Percentiles rank a stretch among this genome's conserved stretches.
Evolutionary conservation across 257 asterid species (phyloP).

Genomic region (Fraxinus americana): DNA sequence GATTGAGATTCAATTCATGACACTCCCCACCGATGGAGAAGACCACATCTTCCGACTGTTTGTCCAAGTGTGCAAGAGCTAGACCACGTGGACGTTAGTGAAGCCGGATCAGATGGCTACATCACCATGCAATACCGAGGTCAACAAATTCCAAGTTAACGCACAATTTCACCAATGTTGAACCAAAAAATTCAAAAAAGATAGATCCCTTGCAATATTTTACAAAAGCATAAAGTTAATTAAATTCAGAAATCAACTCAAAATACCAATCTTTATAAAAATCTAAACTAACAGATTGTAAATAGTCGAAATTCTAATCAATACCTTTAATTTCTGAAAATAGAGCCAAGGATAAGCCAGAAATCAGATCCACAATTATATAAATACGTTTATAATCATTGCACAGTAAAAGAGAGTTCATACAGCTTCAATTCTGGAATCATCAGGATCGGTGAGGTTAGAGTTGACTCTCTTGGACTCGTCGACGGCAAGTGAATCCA

Average conservation of each 20-base stretch:
- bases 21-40: too few relatives aligned
- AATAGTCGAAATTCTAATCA: not conserved
- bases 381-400: not conserved
- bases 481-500: constrained; percentile 35
- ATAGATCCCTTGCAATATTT: not conserved
- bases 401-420: not conserved
- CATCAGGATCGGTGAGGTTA: constrained; percentile 32
- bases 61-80: too few relatives aligned
- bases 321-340: not conserved
- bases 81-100: too few relatives aligned
- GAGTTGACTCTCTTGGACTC: constrained; percentile 14
- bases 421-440: constrained; percentile 28
- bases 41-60: too few relatives aligned
- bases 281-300: not conserved
- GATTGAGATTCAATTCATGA: too few relatives aligned
- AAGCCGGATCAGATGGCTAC: too few relatives aligned
- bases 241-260: not conserved
- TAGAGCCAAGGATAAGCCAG: not conserved
- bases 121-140: too few relatives aligned
- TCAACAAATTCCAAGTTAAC: constrained; percentile 10
- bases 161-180: constrained; percentile 17
- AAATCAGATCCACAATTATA: constrained; percentile 19
- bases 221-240: not conserved
- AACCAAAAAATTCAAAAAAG: constrained; percentile 5
- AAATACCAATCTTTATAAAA: constrained; percentile 1